phyloP scores from a whole-genome alignment of 139 green algal species.

The Coelastrella sp. region DNA sequence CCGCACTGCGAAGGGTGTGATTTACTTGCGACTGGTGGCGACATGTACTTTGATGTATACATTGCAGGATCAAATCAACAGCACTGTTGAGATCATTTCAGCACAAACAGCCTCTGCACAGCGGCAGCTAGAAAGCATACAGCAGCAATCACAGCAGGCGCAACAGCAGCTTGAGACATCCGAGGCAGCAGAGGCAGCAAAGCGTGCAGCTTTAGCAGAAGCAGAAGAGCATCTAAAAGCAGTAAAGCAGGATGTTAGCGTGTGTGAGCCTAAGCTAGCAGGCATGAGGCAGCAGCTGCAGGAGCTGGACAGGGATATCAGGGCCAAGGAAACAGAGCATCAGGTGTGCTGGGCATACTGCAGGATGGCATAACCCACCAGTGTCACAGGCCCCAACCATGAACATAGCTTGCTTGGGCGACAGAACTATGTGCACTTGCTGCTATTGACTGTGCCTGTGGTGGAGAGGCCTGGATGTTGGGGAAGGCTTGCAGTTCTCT shows the following conservation, averaged over 20 bases:
- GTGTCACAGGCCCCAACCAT: too few relatives aligned
- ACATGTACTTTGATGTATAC: background rate
- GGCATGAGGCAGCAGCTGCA: background rate
- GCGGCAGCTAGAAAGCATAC: slow-evolving; percentile 44
- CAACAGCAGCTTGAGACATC: slow-evolving; percentile 28
- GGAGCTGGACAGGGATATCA: slow-evolving; percentile 40
- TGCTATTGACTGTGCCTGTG: too few relatives aligned
- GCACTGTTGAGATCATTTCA: background rate
- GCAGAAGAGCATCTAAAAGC: slow-evolving; percentile 40
- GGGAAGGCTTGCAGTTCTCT: too few relatives aligned
- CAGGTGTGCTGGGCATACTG: slow-evolving; percentile 30
- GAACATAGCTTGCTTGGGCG: too few relatives aligned
- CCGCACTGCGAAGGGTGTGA: too few relatives aligned
- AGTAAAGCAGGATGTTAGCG: slow-evolving; percentile 35
- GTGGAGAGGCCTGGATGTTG: too few relatives aligned
- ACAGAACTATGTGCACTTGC: too few relatives aligned
- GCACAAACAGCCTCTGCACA: background rate
- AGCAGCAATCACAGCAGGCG: slow-evolving; percentile 49
- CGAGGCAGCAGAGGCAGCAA: slow-evolving; percentile 20
- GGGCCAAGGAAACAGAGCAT: slow-evolving; percentile 2
- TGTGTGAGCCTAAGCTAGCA: slow-evolving; percentile 6
- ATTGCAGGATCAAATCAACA: background rate
- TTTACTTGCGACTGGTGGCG: too few relatives aligned
- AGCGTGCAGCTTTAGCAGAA: slow-evolving; percentile 11
- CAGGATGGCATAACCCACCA: too few relatives aligned